Evolutionary conservation across 805 yeast species (phyloP), one percentile per base, ranked within the genome.

Genomic region (Metschnikowia borealis): DNA sequence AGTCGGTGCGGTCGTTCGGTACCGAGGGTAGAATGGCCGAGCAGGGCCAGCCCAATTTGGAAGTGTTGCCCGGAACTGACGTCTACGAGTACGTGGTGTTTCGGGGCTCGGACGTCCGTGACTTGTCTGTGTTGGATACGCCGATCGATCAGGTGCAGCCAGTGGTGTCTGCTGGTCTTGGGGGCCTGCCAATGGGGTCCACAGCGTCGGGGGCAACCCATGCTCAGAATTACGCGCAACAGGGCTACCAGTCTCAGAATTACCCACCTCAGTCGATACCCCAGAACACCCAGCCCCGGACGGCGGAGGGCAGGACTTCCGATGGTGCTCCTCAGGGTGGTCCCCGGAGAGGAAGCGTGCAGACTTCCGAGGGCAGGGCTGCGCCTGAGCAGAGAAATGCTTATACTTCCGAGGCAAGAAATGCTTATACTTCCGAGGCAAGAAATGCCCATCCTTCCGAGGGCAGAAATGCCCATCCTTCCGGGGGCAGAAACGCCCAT

Each of bases 91-190:
- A 79, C 50, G 89, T 94, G 46, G 87, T 86, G 49, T 87, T 94
- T 66, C 82, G 91, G 59, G 99, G 99, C 36, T 81, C 87, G 23
- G 97, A 92, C 61, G 97, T 94, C 20, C 87, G 88, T 69, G 96
- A 87, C 62, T 77, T 94, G 67, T 82, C 83, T 57, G 94, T 94
- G 49, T 76, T 92, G 62, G 97, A 90, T 54, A 76, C 75, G 35
- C 82, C 84, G 3, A 70, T 84, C 51, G 84, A 82, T 38, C 81
- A 81, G 52, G 87, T 85, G 31, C 75, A 77, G 56, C 85, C 89
- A 0, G 79, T 47, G 34, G 43, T 26, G 6, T 40, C 34, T 10
- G 29, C 29, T 26, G 29, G 29, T 26, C 29, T 26, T 26, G 29
- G 29, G 29, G 29, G 29, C 18, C 23, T 6, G 38, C 44, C 48